Percentiles rank a stretch among this genome's conserved stretches.
Conservation (phyloP, 257 asterid genomes). For the Buddleja alternifolia region DNA sequence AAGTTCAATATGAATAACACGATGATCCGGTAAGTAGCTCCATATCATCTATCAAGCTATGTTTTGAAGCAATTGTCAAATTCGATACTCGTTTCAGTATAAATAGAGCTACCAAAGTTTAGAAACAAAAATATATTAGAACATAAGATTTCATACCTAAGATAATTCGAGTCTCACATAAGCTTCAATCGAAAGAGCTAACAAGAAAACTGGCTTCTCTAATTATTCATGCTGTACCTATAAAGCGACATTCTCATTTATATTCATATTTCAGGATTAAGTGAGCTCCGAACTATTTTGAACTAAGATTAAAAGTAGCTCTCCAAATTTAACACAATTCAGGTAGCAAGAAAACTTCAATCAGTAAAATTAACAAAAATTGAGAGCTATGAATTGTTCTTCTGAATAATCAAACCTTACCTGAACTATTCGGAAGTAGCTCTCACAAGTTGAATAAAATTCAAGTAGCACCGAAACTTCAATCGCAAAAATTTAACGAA, state of each 20-base stretch:
- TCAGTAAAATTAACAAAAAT: too few relatives aligned
- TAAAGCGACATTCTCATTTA: slow-evolving; percentile 14
- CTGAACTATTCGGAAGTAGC: too few relatives aligned
- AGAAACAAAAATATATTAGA: background rate
- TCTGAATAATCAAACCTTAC: too few relatives aligned
- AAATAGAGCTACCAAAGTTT: background rate
- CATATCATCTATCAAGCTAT: slow-evolving; percentile 10
- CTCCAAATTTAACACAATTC: slow-evolving; percentile 13
- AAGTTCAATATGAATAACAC: background rate
- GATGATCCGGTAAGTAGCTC: background rate
- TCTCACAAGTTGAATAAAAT: too few relatives aligned
- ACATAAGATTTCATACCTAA: background rate
- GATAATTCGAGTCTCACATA: background rate
- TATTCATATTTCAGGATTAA: slow-evolving; percentile 22
- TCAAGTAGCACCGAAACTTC: slow-evolving; percentile 25
- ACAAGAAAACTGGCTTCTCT: background rate
- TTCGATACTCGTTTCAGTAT: background rate
- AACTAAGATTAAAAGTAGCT: background rate
- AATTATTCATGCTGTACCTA: background rate
- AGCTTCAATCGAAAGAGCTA: slow-evolving; percentile 7
- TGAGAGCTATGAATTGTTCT: too few relatives aligned
- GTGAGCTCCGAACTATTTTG: background rate
- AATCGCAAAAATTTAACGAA: slow-evolving; percentile 20
- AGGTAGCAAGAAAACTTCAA: too few relatives aligned
- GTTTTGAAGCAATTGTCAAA: background rate